Evolutionary conservation across 2,329 filamentous ascomycete species (phyloP).

Genomic region (Aschersonia sp.): DNA sequence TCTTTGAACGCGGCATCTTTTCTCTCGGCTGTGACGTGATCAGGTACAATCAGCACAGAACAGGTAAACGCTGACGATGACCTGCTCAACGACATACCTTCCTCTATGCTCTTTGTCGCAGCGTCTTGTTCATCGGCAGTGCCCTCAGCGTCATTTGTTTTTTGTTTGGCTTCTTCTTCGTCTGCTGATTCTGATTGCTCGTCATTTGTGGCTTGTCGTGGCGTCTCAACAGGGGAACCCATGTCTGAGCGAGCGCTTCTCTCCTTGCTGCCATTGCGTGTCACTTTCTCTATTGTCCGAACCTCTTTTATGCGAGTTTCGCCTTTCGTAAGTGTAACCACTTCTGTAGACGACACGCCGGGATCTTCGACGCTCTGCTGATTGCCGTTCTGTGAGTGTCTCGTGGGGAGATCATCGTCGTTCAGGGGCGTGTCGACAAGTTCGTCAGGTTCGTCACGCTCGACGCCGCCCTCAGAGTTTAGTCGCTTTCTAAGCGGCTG

Average conservation of each 20-base stretch:
- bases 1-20: conserved; percentile 72
- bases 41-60: background rate
- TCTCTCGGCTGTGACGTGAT: conserved; percentile 45
- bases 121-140: conserved; percentile 36
- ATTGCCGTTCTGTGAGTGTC: conserved; percentile 20
- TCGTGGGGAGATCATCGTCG: conserved; percentile 21
- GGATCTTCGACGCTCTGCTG: conserved; percentile 34
- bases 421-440: conserved; percentile 16
- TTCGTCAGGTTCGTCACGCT: conserved; percentile 13
- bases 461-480: conserved; percentile 29
- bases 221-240: conserved; percentile 1
- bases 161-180: conserved; percentile 26
- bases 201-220: conserved; percentile 16
- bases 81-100: conserved; percentile 30
- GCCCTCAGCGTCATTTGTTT: conserved; percentile 39
- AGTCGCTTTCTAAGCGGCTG: conserved; percentile 39
- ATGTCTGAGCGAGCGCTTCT: conserved; percentile 14
- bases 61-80: background rate
- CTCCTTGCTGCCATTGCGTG: conserved; percentile 23
- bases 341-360: conserved; percentile 13
- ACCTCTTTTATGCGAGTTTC: conserved; percentile 17
- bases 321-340: conserved; percentile 9
- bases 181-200: conserved; percentile 18
- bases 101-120: conserved; percentile 48
- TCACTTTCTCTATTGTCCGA: conserved; percentile 23